These are phyloP conservation scores for Leccinum olivaceopallidum DNA, from an alignment of 768 basidiomycete species.

Conservation along the genomic window DNA sequence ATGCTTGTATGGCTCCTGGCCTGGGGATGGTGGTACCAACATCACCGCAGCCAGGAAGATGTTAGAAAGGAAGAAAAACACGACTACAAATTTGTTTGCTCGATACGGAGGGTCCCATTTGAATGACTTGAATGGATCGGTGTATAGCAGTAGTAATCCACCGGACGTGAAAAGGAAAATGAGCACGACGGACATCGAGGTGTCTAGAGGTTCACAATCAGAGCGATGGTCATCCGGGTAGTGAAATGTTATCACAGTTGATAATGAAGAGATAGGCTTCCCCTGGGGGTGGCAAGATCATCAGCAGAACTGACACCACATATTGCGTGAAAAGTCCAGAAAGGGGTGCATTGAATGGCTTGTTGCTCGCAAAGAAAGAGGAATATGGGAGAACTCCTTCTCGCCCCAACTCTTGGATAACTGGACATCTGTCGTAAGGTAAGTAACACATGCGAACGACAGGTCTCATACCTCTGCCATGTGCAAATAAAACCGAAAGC, in stretches of 20 bases:
- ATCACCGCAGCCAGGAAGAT: constrained; percentile 63
- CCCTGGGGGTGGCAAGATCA: constrained; percentile 62
- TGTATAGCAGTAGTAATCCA: constrained; percentile 64
- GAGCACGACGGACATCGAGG: constrained; percentile 56
- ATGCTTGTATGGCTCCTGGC: constrained; percentile 50
- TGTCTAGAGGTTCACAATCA: constrained; percentile 38
- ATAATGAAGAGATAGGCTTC: constrained; percentile 75
- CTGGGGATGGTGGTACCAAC: constrained; percentile 58
- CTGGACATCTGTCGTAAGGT: constrained; percentile 33
- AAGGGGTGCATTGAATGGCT: constrained; percentile 68
- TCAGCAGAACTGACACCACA: constrained; percentile 53
- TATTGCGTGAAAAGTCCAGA: constrained; percentile 65
- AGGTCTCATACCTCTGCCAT: constrained; percentile 55
- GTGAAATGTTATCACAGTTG: constrained; percentile 42
- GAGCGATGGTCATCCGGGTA: neutral
- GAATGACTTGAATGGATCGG: constrained; percentile 40
- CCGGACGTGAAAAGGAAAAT: constrained; percentile 61
- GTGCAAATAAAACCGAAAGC: constrained; percentile 61
- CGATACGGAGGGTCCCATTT: constrained; percentile 68
- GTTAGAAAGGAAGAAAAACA: constrained; percentile 65
- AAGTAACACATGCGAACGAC: neutral
- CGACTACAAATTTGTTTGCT: constrained; percentile 47
- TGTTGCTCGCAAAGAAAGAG: constrained; percentile 66
- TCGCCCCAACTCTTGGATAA: constrained; percentile 72
- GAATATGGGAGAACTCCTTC: constrained; percentile 71